Evolutionary conservation across 83 land plant genomes (phyloP), one percentile per base, ranked within the genome.

Genomic region (Thuja plicata): DNA sequence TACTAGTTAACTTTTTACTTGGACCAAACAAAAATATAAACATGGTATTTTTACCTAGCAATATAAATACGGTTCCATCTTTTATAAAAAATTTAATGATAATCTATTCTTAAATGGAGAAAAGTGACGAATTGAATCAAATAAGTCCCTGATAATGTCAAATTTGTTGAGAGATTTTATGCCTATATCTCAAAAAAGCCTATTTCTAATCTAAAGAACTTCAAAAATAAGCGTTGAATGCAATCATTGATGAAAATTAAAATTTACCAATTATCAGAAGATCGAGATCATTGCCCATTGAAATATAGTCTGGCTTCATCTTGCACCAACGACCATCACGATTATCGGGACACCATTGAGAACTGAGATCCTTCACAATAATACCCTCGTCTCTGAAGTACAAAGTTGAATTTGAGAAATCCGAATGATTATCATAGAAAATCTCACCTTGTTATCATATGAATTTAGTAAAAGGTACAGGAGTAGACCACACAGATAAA

Each of bases 251-350:
- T 32, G 24, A 19, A 76, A 40, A 78, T 40, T 45, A 78, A 27
- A 0, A 81, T 52, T 16, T 85, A 89, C 92, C 92, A 87, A 91
- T 91, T 8, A 91, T 91, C 11, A 91, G 89, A 40, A 91, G 82
- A 77, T 91, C 92, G 37, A 89, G 90, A 77, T 91, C 92, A 84
- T 43, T 50, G 48, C 92, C 91, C 76, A 89, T 21, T 62, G 71
- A 84, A 16, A 89, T 78, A 89, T 91, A 91, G 30, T 91, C 92
- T 9, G 92, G 92, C 87, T 91, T 91, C 55, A 91, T 45, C 66
- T 91, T 91, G 86, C 88, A 83, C 92, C 92, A 91, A 15, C 90
- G 87, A 35, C 92, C 92, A 89, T 89, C 90, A 35, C 92, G 91
- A 77, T 91, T 89, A 55, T 88, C 92, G 15, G 92, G 91, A 55